These are phyloP conservation scores for Talaromyces sp. DNA, from an alignment of 2,329 filamentous ascomycete genomes.

Conservation along the genomic window DNA sequence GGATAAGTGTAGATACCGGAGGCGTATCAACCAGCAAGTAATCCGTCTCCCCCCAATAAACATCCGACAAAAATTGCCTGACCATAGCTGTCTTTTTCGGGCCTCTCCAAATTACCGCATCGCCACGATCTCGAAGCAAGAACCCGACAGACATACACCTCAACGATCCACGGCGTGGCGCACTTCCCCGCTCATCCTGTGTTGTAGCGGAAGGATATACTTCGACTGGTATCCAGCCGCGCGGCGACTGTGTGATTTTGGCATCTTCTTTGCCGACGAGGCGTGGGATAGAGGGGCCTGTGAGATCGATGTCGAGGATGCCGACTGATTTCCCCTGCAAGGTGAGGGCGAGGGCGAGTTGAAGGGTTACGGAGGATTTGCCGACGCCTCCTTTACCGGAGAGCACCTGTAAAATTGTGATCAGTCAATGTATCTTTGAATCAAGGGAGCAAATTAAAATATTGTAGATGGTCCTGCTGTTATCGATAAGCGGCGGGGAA, in stretches of 20 bases:
- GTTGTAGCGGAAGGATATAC: conserved; percentile 62
- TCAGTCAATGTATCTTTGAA: background rate
- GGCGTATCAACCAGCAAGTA: conserved; percentile 94
- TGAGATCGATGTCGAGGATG: conserved; percentile 93
- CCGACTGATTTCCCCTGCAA: conserved; percentile 84
- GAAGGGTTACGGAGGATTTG: conserved; percentile 96
- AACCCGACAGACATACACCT: conserved; percentile 91
- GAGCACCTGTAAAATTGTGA: conserved; percentile 54
- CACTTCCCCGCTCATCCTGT: conserved; percentile 16
- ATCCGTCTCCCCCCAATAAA: conserved; percentile 81
- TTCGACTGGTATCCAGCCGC: conserved; percentile 85
- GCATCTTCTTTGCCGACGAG: conserved; percentile 85
- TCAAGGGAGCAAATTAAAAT: too few species aligned
- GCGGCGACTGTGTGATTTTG: conserved; percentile 86
- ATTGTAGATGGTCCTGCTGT: background rate
- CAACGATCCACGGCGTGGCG: conserved; percentile 37
- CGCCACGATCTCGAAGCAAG: conserved; percentile 73
- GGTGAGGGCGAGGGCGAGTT: conserved; percentile 84
- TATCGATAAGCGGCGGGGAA: conserved; percentile 28
- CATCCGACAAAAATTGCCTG: conserved; percentile 87
- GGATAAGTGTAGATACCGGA: conserved; percentile 54
- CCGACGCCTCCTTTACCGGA: conserved; percentile 98
- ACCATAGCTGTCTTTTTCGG: conserved; percentile 99
- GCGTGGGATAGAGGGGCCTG: conserved; percentile 90
- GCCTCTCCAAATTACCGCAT: conserved; percentile 94